These are phyloP conservation scores for Quercus variabilis DNA, from an alignment of 306 rosid genomes.

Conservation along the genomic window DNA sequence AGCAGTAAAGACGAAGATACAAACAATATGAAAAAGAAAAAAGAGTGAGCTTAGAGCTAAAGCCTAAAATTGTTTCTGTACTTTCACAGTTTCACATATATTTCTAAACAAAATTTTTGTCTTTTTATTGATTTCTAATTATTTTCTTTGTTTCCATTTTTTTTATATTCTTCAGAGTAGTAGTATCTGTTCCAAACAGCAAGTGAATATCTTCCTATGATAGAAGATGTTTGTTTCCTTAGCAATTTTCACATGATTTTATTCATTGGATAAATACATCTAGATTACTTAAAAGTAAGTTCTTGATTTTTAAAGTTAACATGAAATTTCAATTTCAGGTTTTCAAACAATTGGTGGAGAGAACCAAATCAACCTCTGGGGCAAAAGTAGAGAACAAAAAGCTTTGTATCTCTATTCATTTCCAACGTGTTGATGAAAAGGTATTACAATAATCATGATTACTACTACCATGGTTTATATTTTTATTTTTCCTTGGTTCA, in stretches of 20 bases:
- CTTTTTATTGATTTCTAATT: neutral
- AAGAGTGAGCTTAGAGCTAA: slow-evolving; percentile 17
- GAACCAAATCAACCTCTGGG: slow-evolving; percentile 68
- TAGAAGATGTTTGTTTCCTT: slow-evolving; percentile 44
- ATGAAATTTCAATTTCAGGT: slow-evolving; percentile 40
- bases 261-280: neutral
- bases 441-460: slow-evolving; percentile 18
- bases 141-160: neutral
- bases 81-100: too few species aligned
- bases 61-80: neutral
- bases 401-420: slow-evolving; percentile 77
- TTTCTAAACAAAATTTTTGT: too few species aligned
- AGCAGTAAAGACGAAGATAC: neutral
- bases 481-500: neutral
- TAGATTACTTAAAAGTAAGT: neutral
- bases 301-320: neutral
- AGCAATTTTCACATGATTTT: neutral
- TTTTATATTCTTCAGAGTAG: slow-evolving; percentile 35
- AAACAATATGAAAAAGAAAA: neutral
- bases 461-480: neutral
- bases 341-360: slow-evolving; percentile 49
- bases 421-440: slow-evolving; percentile 91
- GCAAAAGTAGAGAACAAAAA: slow-evolving; percentile 82
- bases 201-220: slow-evolving; percentile 83
- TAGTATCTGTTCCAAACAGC: slow-evolving; percentile 82